Base-by-base conservation (phyloP, 2,329 filamentous ascomycete genomes). In the Fusarium haematococcum region DNA sequence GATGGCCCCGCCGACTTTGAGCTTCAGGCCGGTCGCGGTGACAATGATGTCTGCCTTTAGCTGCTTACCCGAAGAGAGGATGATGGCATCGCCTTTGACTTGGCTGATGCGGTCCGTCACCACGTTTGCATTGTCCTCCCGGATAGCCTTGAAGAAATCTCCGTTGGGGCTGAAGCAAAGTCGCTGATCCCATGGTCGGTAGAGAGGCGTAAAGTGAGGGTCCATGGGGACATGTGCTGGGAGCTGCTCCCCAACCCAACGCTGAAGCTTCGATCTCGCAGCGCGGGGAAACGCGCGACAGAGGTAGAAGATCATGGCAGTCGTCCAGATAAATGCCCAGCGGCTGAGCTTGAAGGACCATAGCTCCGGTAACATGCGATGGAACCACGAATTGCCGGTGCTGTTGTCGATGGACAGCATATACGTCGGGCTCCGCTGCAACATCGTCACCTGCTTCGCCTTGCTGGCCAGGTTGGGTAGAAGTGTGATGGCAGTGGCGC, bases 401-500 rank as follows among this genome's bases (percentile, higher is more conserved):
- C 73, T 3, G 82, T 82, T 79, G 0, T 88, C 85, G 1, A 89
- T 71, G 1, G 86, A 82, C 27, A 90, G 76, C 59, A 92, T 85
- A 78, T 92, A 93, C 2, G 84, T 85, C 0, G 92, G 92, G 54
- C 88, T 91, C 23, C 92, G 87, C 80, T 94, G 92, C 3, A 94
- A 84, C 89, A 93, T 93, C 3, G 91, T 93, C 45, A 92, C 90
- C 11, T 87, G 87, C n/a, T 83, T 82, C 7, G 89, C 91, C 35
- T 86, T 85, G 33, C 90, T 83, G 1, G 89, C 86, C 71, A 93
- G 81, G 50, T 86, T 87, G 2, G 92, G 91, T 2, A 94, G 81
- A 3, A 93, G 82, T 3, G 91, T 92, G 58, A 93, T 84, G 14
- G 91, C 90, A 0, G 91, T 93, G 1, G 92, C 92, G n/a, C 91